phyloP scores from a whole-genome alignment of 805 yeast species.

The Kodamaea lidongshanica region DNA sequence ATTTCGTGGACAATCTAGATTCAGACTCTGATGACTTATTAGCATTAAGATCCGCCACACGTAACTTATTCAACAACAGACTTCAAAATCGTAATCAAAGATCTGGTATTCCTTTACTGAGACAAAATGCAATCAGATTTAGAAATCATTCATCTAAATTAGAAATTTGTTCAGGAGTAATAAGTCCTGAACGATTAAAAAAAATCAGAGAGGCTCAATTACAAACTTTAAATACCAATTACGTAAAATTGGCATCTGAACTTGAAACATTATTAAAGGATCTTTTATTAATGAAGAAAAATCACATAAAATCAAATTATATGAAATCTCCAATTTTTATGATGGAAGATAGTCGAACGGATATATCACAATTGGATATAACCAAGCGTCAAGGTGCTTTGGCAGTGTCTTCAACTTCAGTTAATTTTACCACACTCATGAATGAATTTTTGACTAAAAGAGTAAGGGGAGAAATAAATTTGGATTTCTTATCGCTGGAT shows the following conservation, averaged over 20 bases:
- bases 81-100: constrained; percentile 3
- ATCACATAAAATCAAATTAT: constrained; percentile 1
- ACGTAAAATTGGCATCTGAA: constrained; percentile 3
- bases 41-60: constrained; percentile 25
- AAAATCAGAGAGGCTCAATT: constrained; percentile 2
- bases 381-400: constrained; percentile 4
- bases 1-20: constrained; percentile 8
- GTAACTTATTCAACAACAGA: constrained; percentile 10
- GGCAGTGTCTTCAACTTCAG: constrained; percentile 4
- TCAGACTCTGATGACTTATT: constrained; percentile 1
- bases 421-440: constrained; percentile 6
- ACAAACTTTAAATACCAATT: constrained; percentile 1
- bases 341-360: constrained; percentile 2
- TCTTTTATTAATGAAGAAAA: constrained; percentile 1
- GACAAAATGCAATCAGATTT: constrained; percentile 30
- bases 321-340: constrained; percentile 4
- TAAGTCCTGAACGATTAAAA: constrained; percentile 6
- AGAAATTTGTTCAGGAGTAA: neutral
- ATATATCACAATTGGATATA: constrained; percentile 2
- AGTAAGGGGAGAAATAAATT: neutral
- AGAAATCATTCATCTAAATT: constrained; percentile 1
- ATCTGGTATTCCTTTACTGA: constrained; percentile 21
- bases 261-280: neutral
- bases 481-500: no score
- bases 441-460: constrained; percentile 4